phyloP scores from a whole-genome alignment of 257 asterid species.

The Petunia secreta region DNA sequence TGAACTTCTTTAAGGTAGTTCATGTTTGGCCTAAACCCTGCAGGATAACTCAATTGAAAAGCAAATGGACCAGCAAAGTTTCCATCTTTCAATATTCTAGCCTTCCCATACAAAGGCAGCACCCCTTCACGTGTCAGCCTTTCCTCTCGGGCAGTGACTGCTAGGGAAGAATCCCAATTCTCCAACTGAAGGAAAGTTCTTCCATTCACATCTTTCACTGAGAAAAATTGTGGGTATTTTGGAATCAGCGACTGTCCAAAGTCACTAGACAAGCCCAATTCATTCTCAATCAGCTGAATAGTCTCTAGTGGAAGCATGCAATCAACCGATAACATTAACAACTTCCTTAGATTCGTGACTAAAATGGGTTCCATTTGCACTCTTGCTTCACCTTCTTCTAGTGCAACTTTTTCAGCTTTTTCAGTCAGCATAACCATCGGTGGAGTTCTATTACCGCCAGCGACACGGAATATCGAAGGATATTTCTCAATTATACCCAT shows the following conservation, averaged over 20 bases:
- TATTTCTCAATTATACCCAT: slow-evolving; percentile 83
- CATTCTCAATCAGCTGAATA: slow-evolving; percentile 54
- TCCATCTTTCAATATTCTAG: slow-evolving; percentile 71
- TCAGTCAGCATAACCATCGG: slow-evolving; percentile 71
- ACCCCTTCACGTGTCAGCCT: slow-evolving; percentile 41
- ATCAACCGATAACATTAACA: slow-evolving; percentile 88
- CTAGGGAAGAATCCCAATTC: slow-evolving; percentile 91
- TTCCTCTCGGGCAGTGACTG: slow-evolving; percentile 84
- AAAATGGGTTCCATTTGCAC: slow-evolving; percentile 75
- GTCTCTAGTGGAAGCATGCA: slow-evolving; percentile 73
- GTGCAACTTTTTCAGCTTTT: slow-evolving; percentile 69
- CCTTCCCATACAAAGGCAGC: slow-evolving; percentile 33
- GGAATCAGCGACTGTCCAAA: slow-evolving; percentile 63
- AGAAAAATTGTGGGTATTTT: slow-evolving; percentile 73
- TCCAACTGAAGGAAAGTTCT: slow-evolving; percentile 73
- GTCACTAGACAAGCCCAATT: slow-evolving; percentile 79
- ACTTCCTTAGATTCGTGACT: slow-evolving; percentile 73
- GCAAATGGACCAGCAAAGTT: slow-evolving; percentile 75
- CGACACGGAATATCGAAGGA: slow-evolving; percentile 66
- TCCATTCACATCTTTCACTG: slow-evolving; percentile 54
- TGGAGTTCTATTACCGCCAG: slow-evolving; percentile 59
- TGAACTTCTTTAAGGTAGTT: slow-evolving; percentile 73
- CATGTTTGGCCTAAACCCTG: slow-evolving; percentile 85
- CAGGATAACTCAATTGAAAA: slow-evolving; percentile 67
- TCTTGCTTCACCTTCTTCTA: slow-evolving; percentile 55